Evolutionary conservation across 2,329 filamentous ascomycete species (phyloP).

Genomic region (Paecilomyces fulvus): DNA sequence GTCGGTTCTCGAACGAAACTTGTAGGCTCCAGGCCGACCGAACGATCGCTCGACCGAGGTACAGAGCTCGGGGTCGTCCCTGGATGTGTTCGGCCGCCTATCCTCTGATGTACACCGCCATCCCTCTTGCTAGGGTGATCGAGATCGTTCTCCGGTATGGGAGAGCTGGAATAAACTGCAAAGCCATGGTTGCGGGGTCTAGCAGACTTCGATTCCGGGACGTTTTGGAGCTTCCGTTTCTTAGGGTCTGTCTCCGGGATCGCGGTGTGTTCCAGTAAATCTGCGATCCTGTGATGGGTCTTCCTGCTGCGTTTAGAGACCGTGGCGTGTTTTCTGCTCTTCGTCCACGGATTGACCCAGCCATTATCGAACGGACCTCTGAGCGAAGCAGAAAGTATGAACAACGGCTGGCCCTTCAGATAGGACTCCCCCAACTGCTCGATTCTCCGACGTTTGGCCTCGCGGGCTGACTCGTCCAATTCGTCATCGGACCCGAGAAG

Average conservation of each 20-base stretch:
- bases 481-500: slow-evolving; percentile 33
- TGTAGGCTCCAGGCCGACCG: background rate
- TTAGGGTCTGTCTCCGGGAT: slow-evolving; percentile 21
- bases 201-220: slow-evolving; percentile 8
- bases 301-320: background rate
- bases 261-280: slow-evolving; percentile 10
- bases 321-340: slow-evolving; percentile 11
- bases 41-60: background rate
- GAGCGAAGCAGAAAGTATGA: slow-evolving; percentile 38
- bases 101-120: background rate
- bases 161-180: slow-evolving; percentile 1
- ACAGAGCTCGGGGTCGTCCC: background rate
- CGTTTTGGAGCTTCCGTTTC: slow-evolving; percentile 12
- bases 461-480: slow-evolving; percentile 20
- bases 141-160: background rate
- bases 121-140: background rate
- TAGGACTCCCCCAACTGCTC: slow-evolving; percentile 35
- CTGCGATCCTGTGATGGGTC: background rate
- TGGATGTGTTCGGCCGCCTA: background rate
- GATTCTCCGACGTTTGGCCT: slow-evolving; percentile 34
- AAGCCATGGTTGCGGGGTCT: background rate
- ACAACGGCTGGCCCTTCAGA: slow-evolving; percentile 33
- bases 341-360: slow-evolving; percentile 41
- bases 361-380: slow-evolving; percentile 36
- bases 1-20: slow-evolving; percentile 1